A percentile compares a stretch with the other conserved stretches of the same genome.
Evolutionary conservation across 306 rosid species (phyloP).

Genomic region (Echinosophora koreensis): DNA sequence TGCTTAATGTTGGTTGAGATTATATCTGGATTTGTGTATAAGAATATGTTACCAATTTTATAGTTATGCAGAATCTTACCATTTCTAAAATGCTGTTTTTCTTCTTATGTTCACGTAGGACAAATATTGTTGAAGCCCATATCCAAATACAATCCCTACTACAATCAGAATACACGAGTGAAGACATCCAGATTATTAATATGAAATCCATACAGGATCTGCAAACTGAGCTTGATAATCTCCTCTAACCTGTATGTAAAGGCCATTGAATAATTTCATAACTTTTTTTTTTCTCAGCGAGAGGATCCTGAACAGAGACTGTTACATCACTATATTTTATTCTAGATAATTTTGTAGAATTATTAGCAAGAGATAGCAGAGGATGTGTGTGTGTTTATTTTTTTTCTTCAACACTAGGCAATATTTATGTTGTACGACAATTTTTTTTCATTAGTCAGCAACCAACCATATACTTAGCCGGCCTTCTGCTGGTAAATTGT

Average conservation of each 20-base stretch:
- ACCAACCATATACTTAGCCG: slow-evolving; percentile 14
- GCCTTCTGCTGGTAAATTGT: slow-evolving; percentile 27
- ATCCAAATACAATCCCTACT: slow-evolving; percentile 77
- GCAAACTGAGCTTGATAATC: slow-evolving; percentile 76
- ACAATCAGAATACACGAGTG: slow-evolving; percentile 78
- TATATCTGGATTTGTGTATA: slow-evolving; percentile 17
- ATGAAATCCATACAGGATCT: slow-evolving; percentile 74
- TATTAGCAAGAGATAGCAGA: slow-evolving; percentile 34
- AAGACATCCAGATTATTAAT: slow-evolving; percentile 78
- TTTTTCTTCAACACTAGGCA: background rate
- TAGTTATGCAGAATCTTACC: slow-evolving; percentile 31
- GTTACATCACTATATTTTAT: slow-evolving; percentile 34
- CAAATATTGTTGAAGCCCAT: slow-evolving; percentile 95
- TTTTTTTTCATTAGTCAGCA: slow-evolving; percentile 37
- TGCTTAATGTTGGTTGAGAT: slow-evolving; percentile 35
- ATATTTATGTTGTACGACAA: slow-evolving; percentile 40
- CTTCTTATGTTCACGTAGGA: slow-evolving; percentile 52
- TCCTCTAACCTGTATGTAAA: slow-evolving; percentile 56
- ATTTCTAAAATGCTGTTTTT: slow-evolving; percentile 19
- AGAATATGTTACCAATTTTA: slow-evolving; percentile 25
- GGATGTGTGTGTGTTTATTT: slow-evolving; percentile 12
- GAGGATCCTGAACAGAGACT: slow-evolving; percentile 34
- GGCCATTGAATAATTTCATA: slow-evolving; percentile 23
- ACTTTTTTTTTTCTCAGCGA: slow-evolving; percentile 13
- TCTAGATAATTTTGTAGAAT: slow-evolving; percentile 50